phyloP scores from a whole-genome alignment of 805 yeast species.

The Candida silvicultrix region DNA sequence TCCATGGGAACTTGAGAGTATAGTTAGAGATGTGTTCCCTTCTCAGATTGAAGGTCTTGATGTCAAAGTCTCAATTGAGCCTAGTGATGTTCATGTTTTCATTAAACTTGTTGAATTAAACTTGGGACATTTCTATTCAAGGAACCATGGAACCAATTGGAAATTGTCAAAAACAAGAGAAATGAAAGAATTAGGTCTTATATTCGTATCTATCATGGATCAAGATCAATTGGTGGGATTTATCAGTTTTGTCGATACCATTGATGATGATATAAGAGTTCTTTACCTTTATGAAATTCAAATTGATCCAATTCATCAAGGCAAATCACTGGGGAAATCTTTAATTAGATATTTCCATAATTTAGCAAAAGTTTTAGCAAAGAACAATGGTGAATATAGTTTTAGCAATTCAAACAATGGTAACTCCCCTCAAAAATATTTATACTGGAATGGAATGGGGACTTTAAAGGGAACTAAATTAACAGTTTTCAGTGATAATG shows the following conservation, averaged over 20 bases:
- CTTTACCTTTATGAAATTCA: slow-evolving; percentile 57
- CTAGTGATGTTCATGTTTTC: slow-evolving; percentile 2
- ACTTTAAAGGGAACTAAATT: slow-evolving; percentile 21
- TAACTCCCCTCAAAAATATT: slow-evolving; percentile 1
- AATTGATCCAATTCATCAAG: slow-evolving; percentile 29
- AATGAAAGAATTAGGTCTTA: slow-evolving; percentile 22
- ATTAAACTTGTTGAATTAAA: neutral
- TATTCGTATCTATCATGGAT: neutral
- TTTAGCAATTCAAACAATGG: slow-evolving; percentile 15
- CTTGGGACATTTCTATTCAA: neutral
- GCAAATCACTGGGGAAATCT: slow-evolving; percentile 29
- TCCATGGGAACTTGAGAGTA: neutral
- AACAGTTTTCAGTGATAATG: slow-evolving; percentile 47
- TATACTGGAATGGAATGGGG: neutral
- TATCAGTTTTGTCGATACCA: slow-evolving; percentile 38
- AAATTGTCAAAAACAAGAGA: slow-evolving; percentile 28
- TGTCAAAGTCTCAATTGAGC: neutral
- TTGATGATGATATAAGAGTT: slow-evolving; percentile 32
- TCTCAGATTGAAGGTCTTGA: neutral
- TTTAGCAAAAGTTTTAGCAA: slow-evolving; percentile 12
- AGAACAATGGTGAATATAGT: neutral
- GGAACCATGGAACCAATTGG: slow-evolving; percentile 33
- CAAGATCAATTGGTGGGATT: slow-evolving; percentile 30
- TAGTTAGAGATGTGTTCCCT: neutral
- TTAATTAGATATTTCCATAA: slow-evolving; percentile 32